phyloP scores from a whole-genome alignment of 139 green algal species.

The Coelastrella sp. region DNA sequence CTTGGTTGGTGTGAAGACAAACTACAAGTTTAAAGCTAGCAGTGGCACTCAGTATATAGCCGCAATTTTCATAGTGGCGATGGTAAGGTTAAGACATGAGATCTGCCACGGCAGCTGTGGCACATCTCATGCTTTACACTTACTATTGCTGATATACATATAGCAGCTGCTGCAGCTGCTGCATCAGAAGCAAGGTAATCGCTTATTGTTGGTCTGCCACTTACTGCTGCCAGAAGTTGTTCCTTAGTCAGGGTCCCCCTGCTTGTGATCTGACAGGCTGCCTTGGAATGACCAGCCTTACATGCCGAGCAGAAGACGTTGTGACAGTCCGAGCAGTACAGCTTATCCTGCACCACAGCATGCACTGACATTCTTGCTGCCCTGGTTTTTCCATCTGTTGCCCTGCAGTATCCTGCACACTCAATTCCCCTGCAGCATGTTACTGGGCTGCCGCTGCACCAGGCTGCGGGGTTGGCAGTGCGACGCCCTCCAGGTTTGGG shows the following conservation, averaged over 20 bases:
- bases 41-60: no score
- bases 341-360: background rate
- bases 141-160: no score
- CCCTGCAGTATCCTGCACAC: background rate
- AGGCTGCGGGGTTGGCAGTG: background rate
- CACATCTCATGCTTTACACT: no score
- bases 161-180: no score
- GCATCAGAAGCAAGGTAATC: no score
- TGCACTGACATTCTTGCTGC: background rate
- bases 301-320: conserved; percentile 7
- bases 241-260: background rate
- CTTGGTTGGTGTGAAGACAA: no score
- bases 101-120: no score
- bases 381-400: background rate
- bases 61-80: no score
- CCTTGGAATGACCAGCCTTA: background rate
- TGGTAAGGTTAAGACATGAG: no score
- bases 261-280: background rate
- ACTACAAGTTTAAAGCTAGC: no score
- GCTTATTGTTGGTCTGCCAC: no score
- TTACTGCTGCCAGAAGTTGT: background rate
- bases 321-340: background rate
- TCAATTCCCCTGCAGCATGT: background rate
- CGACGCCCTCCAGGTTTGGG: background rate
- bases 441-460: background rate